phyloP scores from a whole-genome alignment of 2,329 filamentous ascomycete genomes.

The Calonectria pauciramosa region DNA sequence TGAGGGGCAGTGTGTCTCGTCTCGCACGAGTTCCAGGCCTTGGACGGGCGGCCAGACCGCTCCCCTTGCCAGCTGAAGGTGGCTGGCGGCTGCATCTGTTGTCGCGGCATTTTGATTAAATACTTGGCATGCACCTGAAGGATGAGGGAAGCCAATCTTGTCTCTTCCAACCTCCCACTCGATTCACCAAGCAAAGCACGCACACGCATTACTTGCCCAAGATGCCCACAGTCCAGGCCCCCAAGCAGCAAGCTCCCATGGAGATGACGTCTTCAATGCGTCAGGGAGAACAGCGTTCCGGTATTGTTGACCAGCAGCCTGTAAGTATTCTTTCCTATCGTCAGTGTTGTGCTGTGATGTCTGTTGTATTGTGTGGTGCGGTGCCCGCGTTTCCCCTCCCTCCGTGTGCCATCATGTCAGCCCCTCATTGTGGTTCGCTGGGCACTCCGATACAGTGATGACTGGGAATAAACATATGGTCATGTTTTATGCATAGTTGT shows the following conservation, averaged over 20 bases:
- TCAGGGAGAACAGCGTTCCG: background rate
- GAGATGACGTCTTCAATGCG: slow-evolving; percentile 22
- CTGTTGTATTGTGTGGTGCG: background rate
- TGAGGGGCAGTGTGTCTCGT: background rate
- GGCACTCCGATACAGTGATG: background rate
- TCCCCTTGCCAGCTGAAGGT: background rate
- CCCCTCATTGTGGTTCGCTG: slow-evolving; percentile 13
- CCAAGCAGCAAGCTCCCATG: slow-evolving; percentile 36
- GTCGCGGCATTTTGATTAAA: background rate
- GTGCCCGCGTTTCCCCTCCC: background rate
- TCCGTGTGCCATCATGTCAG: background rate
- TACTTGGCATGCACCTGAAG: background rate
- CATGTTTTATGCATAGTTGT: background rate
- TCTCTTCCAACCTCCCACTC: background rate
- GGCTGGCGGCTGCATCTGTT: background rate
- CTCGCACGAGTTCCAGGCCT: background rate
- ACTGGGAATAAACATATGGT: background rate
- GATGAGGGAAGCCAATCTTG: background rate
- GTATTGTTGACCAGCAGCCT: slow-evolving; percentile 8
- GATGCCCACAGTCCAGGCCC: slow-evolving; percentile 28
- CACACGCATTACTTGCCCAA: background rate
- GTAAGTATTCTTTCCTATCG: slow-evolving; percentile 18
- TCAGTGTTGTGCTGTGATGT: background rate
- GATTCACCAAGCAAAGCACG: background rate
- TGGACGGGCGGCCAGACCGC: background rate